Percentiles rank a stretch among this genome's conserved stretches.
Conservation (phyloP, 768 basidiomycete species). For the Lentinula sp. region DNA sequence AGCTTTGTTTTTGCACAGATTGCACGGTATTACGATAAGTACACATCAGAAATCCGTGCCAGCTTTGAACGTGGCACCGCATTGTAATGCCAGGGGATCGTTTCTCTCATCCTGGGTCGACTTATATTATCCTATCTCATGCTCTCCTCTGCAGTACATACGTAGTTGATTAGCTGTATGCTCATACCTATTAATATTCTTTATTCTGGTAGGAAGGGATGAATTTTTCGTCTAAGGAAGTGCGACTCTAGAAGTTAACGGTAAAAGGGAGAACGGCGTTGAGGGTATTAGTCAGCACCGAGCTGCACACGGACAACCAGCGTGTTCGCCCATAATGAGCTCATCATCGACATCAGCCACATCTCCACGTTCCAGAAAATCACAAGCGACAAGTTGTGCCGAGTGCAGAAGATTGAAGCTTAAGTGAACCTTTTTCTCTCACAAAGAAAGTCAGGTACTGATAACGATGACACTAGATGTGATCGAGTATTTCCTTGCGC, state of each 20-base stretch:
- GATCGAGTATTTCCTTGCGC: conserved; percentile 34
- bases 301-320: neutral
- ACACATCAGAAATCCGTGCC: conserved; percentile 91
- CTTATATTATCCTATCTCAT: neutral
- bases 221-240: too few relatives aligned
- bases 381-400: conserved; percentile 16
- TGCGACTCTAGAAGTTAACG: neutral
- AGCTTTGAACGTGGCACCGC: conserved; percentile 98
- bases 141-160: too few relatives aligned
- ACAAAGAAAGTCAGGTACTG: neutral
- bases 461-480: conserved; percentile 15
- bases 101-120: neutral
- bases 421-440: conserved; percentile 12
- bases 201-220: too few relatives aligned
- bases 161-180: too few relatives aligned
- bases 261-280: neutral
- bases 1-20: neutral
- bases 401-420: conserved; percentile 28
- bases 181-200: too few relatives aligned
- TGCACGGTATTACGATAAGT: conserved; percentile 68
- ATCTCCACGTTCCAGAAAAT: conserved; percentile 6
- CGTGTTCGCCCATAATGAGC: neutral
- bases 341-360: neutral
- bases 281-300: neutral
- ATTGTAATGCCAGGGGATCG: conserved; percentile 21